Percentiles rank a stretch among this genome's conserved stretches.
These are phyloP conservation scores for Candida oleophila DNA, from an alignment of 805 yeast species.

Conservation along the genomic window DNA sequence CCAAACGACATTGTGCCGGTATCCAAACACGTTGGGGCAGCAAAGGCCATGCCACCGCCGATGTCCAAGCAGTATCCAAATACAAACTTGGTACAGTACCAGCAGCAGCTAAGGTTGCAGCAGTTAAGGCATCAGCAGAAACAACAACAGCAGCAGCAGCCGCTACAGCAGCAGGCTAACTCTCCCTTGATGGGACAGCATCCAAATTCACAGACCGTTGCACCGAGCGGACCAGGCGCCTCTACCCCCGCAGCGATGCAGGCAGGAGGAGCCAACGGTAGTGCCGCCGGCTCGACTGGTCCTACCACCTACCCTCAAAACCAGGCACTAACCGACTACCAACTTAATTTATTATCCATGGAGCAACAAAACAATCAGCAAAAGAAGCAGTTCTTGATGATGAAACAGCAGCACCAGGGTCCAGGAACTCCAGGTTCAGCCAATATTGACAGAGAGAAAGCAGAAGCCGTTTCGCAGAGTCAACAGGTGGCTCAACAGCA, in stretches of 20 bases:
- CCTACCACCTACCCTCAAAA: background rate
- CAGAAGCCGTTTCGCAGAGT: slow-evolving; percentile 17
- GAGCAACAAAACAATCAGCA: slow-evolving; percentile 4
- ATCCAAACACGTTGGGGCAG: background rate
- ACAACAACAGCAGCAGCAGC: slow-evolving; percentile 20
- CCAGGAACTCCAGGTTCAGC: background rate
- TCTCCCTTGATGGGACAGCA: slow-evolving; percentile 7
- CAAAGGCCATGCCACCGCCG: slow-evolving; percentile 8
- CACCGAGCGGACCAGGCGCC: slow-evolving; percentile 5
- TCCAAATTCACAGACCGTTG: slow-evolving; percentile 4
- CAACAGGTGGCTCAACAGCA: slow-evolving; percentile 17
- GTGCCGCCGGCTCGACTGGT: background rate
- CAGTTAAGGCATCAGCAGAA: slow-evolving; percentile 23
- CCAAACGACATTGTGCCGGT: slow-evolving; percentile 1
- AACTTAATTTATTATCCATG: background rate
- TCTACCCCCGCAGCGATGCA: too few relatives aligned
- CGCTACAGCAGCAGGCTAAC: slow-evolving; percentile 9
- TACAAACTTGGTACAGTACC: slow-evolving; percentile 17
- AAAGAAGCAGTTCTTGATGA: slow-evolving; percentile 5
- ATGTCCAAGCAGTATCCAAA: slow-evolving; percentile 2
- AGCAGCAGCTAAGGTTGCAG: slow-evolving; percentile 22
- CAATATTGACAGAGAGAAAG: slow-evolving; percentile 13
- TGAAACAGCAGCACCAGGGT: slow-evolving; percentile 12
- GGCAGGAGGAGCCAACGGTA: background rate
- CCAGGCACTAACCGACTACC: background rate